Conservation (phyloP, 768 basidiomycete species). For the Russula compacta region DNA sequence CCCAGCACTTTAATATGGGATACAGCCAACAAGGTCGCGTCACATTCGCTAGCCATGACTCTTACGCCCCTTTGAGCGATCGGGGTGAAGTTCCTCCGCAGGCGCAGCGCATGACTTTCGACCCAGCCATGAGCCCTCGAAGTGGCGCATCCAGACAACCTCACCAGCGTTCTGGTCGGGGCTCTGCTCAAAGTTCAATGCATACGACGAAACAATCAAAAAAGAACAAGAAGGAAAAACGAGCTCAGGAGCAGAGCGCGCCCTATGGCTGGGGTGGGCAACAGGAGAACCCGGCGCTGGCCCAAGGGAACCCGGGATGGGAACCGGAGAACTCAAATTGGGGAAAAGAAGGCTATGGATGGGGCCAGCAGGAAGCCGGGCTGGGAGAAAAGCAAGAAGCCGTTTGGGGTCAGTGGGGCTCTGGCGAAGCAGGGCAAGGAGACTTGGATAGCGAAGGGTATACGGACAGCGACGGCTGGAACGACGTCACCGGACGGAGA, state of each 20-base stretch:
- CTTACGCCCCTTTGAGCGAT: constrained; percentile 5
- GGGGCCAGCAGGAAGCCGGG: background rate
- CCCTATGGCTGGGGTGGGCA: background rate
- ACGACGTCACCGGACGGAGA: constrained; percentile 10
- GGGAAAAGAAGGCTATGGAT: background rate
- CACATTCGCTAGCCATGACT: constrained; percentile 5
- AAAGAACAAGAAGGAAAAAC: constrained; percentile 13
- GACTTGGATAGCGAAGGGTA: constrained; percentile 12
- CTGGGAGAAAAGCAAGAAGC: background rate
- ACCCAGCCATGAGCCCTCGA: constrained; percentile 6
- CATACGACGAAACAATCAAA: constrained; percentile 1
- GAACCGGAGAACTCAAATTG: background rate
- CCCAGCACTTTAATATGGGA: background rate
- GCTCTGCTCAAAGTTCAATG: background rate
- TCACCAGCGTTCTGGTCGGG: constrained; percentile 1
- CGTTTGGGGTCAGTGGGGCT: constrained; percentile 2
- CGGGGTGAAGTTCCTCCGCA: constrained; percentile 3
- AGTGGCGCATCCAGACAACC: background rate
- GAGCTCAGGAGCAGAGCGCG: constrained; percentile 2
- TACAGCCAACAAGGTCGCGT: constrained; percentile 5
- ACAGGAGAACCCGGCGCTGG: background rate
- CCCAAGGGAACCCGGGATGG: background rate
- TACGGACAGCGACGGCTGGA: constrained; percentile 11
- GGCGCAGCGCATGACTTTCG: constrained; percentile 8
- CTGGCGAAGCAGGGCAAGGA: background rate